These are phyloP conservation scores for Exserohilum rostratum DNA, from an alignment of 2,329 filamentous ascomycete species.

Conservation along the genomic window DNA sequence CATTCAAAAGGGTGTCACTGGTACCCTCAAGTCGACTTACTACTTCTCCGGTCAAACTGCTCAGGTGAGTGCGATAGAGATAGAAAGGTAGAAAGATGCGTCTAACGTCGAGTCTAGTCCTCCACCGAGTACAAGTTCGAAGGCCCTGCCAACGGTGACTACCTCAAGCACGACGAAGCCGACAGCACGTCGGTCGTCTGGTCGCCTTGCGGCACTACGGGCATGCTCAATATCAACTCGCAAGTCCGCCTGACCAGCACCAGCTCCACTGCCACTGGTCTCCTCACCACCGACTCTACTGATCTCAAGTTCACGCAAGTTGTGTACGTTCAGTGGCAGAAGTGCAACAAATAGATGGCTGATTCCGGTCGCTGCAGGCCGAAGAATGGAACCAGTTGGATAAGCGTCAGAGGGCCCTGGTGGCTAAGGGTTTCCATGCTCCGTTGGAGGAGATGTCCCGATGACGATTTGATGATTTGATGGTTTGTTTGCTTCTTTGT, in stretches of 20 bases:
- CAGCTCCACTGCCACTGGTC: conserved; percentile 43
- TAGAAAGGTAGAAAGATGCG: background rate
- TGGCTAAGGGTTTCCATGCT: conserved; percentile 4
- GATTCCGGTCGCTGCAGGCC: conserved; percentile 16
- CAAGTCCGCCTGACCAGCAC: conserved; percentile 52
- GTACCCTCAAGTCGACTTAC: conserved; percentile 59
- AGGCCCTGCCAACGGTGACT: conserved; percentile 47
- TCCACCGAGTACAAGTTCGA: conserved; percentile 50
- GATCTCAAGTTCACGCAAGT: conserved; percentile 56
- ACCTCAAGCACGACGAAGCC: conserved; percentile 50
- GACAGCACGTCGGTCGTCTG: conserved; percentile 56
- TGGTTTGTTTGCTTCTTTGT: conserved; percentile 7
- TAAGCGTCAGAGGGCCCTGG: conserved; percentile 15
- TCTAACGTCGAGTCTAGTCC: conserved; percentile 32
- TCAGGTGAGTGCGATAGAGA: conserved; percentile 42
- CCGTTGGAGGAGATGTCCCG: conserved; percentile 15
- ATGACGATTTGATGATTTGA: conserved; percentile 1
- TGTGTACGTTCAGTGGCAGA: conserved; percentile 55
- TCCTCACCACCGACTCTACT: conserved; percentile 57
- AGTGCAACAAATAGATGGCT: conserved; percentile 36
- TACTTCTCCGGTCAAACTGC: conserved; percentile 58
- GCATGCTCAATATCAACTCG: conserved; percentile 62
- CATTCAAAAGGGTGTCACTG: conserved; percentile 55
- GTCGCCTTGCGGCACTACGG: conserved; percentile 59
- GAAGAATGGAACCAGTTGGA: conserved; percentile 10